phyloP scores from a whole-genome alignment of 2,329 filamentous ascomycete species.

The Epichloe elymi region DNA sequence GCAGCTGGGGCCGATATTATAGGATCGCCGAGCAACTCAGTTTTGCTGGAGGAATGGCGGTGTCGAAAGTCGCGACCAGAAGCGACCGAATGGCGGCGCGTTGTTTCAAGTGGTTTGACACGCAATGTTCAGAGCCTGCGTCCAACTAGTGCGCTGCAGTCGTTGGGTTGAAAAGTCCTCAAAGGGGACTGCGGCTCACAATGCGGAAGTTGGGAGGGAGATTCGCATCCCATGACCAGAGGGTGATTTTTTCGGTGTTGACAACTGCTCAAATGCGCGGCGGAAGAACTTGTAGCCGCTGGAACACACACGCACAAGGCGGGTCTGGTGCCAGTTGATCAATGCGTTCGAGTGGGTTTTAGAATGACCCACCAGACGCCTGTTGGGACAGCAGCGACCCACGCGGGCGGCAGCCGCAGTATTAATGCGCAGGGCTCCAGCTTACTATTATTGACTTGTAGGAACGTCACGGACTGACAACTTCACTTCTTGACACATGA shows the following conservation, averaged over 20 bases:
- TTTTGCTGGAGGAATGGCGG: background rate
- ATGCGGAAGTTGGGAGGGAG: background rate
- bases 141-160: background rate
- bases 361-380: background rate
- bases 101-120: background rate
- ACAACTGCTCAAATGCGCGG: background rate
- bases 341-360: background rate
- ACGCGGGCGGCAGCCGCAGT: background rate
- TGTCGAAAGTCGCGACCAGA: background rate
- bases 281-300: constrained; percentile 4
- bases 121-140: background rate
- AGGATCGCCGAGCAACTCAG: background rate
- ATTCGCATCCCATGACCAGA: background rate
- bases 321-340: background rate
- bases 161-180: background rate
- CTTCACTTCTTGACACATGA: too few relatives aligned
- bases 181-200: background rate
- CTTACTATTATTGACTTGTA: background rate
- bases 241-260: constrained; percentile 1
- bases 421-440: background rate
- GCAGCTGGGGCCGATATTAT: background rate
- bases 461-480: too few relatives aligned
- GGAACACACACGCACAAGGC: background rate
- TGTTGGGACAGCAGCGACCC: background rate
- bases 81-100: background rate